phyloP scores from a whole-genome alignment of 2,329 filamentous ascomycete genomes.

The Colletotrichum simmondsii region DNA sequence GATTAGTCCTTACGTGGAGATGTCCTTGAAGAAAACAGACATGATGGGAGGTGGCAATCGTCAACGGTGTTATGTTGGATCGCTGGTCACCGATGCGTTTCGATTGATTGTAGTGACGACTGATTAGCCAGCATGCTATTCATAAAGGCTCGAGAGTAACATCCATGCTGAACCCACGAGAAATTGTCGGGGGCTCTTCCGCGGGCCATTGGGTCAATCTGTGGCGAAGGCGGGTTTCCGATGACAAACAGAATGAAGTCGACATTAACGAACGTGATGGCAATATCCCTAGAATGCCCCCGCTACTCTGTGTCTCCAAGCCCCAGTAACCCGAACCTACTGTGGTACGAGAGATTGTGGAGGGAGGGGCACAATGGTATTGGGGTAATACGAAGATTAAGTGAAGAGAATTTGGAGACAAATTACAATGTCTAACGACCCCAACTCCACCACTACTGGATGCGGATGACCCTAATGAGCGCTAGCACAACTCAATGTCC shows the following conservation, averaged over 20 bases:
- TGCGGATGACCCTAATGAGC: background rate
- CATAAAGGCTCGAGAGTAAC: constrained; percentile 2
- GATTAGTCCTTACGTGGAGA: constrained; percentile 42
- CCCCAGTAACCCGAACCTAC: background rate
- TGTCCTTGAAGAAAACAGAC: constrained; percentile 53
- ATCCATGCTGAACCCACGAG: background rate
- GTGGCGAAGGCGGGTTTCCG: constrained; percentile 10
- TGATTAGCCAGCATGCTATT: background rate
- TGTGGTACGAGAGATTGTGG: background rate
- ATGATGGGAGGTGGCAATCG: constrained; percentile 36
- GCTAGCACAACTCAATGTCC: background rate
- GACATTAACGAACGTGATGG: constrained; percentile 7
- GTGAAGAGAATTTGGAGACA: background rate
- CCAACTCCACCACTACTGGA: constrained; percentile 5
- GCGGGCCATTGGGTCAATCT: background rate
- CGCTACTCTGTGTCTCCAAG: background rate
- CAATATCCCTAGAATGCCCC: background rate
- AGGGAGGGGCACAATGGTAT: background rate
- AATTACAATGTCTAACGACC: background rate
- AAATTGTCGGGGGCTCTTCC: background rate
- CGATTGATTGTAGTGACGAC: background rate
- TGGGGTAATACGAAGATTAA: constrained; percentile 2
- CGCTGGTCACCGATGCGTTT: background rate
- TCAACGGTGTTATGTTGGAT: background rate
- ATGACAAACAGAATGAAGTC: constrained; percentile 29